Evolutionary conservation across 495 filamentous ascomycete genomes (phyloP).

Genomic region (Pseudoneurospora amorphoporcata): DNA sequence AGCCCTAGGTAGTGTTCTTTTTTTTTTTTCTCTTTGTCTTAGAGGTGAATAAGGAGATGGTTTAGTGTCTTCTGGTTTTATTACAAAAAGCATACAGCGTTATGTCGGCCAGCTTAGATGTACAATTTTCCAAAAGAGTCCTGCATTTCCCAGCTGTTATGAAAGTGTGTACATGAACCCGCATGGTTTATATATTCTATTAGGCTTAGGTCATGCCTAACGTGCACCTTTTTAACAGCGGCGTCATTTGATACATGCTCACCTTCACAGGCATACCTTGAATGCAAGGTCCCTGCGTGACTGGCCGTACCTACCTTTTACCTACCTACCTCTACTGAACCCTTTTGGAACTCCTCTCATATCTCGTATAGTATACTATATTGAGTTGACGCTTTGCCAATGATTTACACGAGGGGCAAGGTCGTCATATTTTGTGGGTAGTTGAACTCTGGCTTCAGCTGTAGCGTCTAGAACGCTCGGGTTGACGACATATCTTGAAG

Average conservation of each 20-base stretch:
- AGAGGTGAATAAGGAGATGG: background rate
- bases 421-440: background rate
- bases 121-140: background rate
- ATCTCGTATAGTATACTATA: background rate
- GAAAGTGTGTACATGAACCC: background rate
- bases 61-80: background rate
- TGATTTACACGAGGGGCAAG: background rate
- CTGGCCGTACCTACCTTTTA: background rate
- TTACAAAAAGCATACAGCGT: background rate
- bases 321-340: background rate
- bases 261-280: background rate
- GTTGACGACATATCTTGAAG: background rate
- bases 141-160: background rate
- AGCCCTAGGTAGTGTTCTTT: background rate
- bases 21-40: background rate
- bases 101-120: background rate
- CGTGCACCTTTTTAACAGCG: background rate
- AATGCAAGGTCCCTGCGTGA: background rate
- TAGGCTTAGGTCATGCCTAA: background rate
- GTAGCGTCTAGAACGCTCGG: background rate
- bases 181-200: background rate
- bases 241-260: background rate
- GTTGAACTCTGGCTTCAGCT: background rate
- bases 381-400: background rate
- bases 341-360: constrained; percentile 1